These are phyloP conservation scores for Xylaria acuta DNA, from an alignment of 495 filamentous ascomycete species.

Conservation along the genomic window DNA sequence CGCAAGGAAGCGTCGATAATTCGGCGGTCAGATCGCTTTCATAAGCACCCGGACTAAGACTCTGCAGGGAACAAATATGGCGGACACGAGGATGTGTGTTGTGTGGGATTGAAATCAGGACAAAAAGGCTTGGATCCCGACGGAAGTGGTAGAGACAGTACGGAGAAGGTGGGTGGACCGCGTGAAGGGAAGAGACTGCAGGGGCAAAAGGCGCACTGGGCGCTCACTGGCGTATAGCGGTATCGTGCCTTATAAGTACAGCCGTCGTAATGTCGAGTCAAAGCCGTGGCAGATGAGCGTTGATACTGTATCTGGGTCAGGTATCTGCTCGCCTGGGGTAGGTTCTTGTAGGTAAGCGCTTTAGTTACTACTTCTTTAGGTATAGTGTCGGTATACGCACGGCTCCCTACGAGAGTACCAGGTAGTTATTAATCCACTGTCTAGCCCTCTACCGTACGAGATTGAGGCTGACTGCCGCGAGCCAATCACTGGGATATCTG, in stretches of 20 bases:
- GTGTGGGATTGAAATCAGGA: slow-evolving; percentile 23
- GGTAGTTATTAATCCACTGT: background rate
- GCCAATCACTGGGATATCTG: background rate
- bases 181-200: slow-evolving; percentile 26
- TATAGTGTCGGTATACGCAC: background rate
- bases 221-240: slow-evolving; percentile 2
- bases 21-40: slow-evolving; percentile 1
- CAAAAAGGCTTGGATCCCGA: slow-evolving; percentile 24
- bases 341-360: background rate
- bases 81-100: slow-evolving; percentile 17
- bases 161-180: slow-evolving; percentile 19
- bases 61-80: slow-evolving; percentile 11
- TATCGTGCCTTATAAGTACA: background rate
- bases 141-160: slow-evolving; percentile 20
- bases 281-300: background rate
- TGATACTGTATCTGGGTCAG: background rate
- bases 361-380: background rate
- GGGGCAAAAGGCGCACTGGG: slow-evolving; percentile 17
- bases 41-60: slow-evolving; percentile 17
- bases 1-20: slow-evolving; percentile 15
- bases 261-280: slow-evolving; percentile 7
- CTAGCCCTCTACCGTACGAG: slow-evolving; percentile 8
- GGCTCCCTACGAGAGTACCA: background rate
- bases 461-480: slow-evolving; percentile 13
- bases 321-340: slow-evolving; percentile 1